Conservation (phyloP, 495 filamentous ascomycete species). For the Sporormia fimetaria region DNA sequence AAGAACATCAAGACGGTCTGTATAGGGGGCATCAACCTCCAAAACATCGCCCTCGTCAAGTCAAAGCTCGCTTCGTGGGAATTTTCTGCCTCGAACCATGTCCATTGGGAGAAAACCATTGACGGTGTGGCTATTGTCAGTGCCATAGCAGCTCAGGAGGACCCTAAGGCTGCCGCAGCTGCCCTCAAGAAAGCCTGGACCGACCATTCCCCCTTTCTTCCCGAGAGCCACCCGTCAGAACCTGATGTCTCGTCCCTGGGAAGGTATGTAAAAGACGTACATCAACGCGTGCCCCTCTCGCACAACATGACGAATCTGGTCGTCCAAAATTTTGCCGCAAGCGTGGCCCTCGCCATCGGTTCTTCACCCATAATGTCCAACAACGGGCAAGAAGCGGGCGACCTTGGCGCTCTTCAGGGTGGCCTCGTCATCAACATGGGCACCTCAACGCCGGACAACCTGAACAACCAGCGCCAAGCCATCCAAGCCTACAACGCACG, state of each 20-base stretch:
- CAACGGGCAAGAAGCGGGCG: constrained; percentile 68
- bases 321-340: constrained; percentile 87
- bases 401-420: constrained; percentile 54
- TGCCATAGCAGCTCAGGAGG: constrained; percentile 64
- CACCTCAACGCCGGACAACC: constrained; percentile 60
- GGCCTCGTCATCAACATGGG: constrained; percentile 93
- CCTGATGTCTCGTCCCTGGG: too few relatives aligned
- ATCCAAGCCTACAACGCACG: constrained; percentile 66
- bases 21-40: constrained; percentile 82
- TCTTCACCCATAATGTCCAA: constrained; percentile 92
- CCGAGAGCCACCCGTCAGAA: neutral
- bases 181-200: constrained; percentile 43
- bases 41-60: constrained; percentile 49
- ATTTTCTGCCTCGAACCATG: too few relatives aligned
- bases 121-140: constrained; percentile 84
- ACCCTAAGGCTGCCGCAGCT: constrained; percentile 50
- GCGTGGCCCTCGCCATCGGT: constrained; percentile 72
- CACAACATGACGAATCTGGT: constrained; percentile 97
- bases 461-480: constrained; percentile 54
- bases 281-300: constrained; percentile 55
- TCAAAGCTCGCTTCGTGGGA: constrained; percentile 1
- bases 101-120: constrained; percentile 38
- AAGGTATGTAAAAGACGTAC: constrained; percentile 47
- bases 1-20: constrained; percentile 44
- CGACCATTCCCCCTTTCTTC: constrained; percentile 38